These are phyloP conservation scores for Ganoderma sinense DNA, from an alignment of 1,284 basidiomycete species.

Conservation along the genomic window DNA sequence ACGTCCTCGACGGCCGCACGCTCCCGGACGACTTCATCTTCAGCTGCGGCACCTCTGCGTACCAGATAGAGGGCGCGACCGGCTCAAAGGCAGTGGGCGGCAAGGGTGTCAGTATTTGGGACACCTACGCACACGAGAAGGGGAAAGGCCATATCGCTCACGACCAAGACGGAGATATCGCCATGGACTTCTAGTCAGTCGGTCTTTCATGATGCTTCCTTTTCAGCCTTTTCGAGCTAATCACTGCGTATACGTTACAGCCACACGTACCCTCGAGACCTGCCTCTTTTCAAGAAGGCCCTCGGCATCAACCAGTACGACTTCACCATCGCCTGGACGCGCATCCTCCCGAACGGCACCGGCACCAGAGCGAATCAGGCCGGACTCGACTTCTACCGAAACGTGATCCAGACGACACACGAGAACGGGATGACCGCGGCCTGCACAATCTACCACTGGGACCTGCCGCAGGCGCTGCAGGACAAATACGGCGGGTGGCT, in stretches of 20 bases:
- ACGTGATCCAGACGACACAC: constrained; percentile 68
- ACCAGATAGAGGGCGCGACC: constrained; percentile 66
- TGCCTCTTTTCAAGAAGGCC: not conserved
- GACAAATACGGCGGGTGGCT: constrained; percentile 54
- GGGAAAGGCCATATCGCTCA: constrained; percentile 62
- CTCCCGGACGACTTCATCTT: constrained; percentile 6
- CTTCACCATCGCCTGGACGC: constrained; percentile 78
- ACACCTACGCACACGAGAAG: constrained; percentile 69
- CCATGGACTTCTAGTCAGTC: constrained; percentile 71
- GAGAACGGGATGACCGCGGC: constrained; percentile 66
- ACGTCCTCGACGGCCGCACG: constrained; percentile 4
- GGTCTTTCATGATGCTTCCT: constrained; percentile 50
- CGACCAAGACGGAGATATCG: constrained; percentile 68
- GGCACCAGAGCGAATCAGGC: constrained; percentile 72
- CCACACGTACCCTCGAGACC: not conserved
- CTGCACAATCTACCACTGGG: constrained; percentile 83
- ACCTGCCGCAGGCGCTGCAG: constrained; percentile 72
- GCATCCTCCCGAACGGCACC: constrained; percentile 74
- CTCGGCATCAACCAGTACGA: constrained; percentile 4
- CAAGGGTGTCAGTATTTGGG: constrained; percentile 75
- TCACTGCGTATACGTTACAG: constrained; percentile 57
- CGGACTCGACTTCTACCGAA: constrained; percentile 71
- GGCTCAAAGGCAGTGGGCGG: constrained; percentile 57
- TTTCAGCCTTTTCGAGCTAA: constrained; percentile 35
- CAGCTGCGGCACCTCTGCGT: constrained; percentile 31